Base-by-base conservation (phyloP, 176 grass and related monocot species). In the Miscanthus lutarioriparius region DNA sequence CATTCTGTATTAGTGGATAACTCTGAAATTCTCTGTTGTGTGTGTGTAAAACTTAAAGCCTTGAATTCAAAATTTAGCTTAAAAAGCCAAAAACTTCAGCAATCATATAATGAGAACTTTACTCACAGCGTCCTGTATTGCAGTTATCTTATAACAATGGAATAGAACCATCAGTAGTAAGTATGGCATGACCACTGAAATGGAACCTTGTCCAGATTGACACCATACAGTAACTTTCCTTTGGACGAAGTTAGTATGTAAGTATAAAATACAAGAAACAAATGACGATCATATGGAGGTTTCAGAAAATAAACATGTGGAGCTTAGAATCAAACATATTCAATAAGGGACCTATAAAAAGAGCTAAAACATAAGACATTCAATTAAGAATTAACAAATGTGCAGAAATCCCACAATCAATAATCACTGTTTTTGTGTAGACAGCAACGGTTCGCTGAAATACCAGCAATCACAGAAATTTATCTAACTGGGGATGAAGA, bases 241-340 rank as follows among this genome's bases (percentile, higher is more conserved):
- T 62, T 48, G 11, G 11, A 82, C 8, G 7, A 79, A 45, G 32
- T 2, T 20, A 53, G 49, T 7, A 64, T 45, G 76, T 6, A 27
- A 16, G 22, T 39, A 12, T 30, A 28, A 13, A 71, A 71, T 40
- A 54, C 30, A 81, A 80, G 70, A 36, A 75, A 75, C 6, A 67
- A 17, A 70, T 22, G 1, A 43, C 43, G 38, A 71, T 40, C 20
- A 38, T 68, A 68, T 43, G 17, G 33, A 40, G 19, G 36, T 70
- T 39, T 70, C 10, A 22, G 67, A 39, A 22, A 49, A 47, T 38
- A 15, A 54, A 74, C 39, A 38, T 16, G 68, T 40, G 63, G 16
- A 80, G 15, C n/a, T 70, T 17, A 45, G 23, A 7, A 67, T 36
- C 47, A 80, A 61, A 70, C 16, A 81, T 70, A 17, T 76, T 56